Evolutionary conservation across 2,329 filamentous ascomycete genomes (phyloP), one percentile per base, ranked within the genome.

Genomic region (Volutella citrinella): DNA sequence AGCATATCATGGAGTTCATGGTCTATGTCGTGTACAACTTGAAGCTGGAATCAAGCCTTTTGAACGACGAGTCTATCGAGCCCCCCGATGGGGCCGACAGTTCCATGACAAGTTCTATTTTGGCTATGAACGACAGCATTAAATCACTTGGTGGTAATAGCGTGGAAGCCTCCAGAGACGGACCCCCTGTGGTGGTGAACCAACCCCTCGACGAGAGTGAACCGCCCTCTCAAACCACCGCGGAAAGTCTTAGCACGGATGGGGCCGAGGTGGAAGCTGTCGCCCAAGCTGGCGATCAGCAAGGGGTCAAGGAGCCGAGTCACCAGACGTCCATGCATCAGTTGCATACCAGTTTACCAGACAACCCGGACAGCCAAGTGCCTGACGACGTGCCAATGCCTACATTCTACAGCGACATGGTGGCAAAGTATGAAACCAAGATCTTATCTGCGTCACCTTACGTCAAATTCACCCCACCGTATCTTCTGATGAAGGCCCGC

Each of bases 21-120:
- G 85, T 94, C 22, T 98, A 97, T 50, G 94, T 98, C 14, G 90
- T 97, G 10, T 98, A 98, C 64, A 98, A 96, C 52, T 72, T 98
- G 33, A 95, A 95, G 56, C 74, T 98, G 11, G 93, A 98, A 63
- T 95, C 93, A 3, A 95, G 87, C 49, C 69, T 98, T 27, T 87
- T 98, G 76, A 78, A 87, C 32, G 93, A 98, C 58, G 90, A 95
- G 52, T 95, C 88, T 49, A 84, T 95, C 12, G 78, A 90, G 42
- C 83, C 94, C 15, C 89, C 89, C 2, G 73, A 77, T 3, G 74
- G 75, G 18, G 67, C 72, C 8, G 73, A 78, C 4, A 47, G 43
- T 20, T 65, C 61, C 2, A 43, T 64, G 41, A 55, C 63, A 56
- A 68, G 55, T 30, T 51, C 71, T 52, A 23, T 59, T 49, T 34